phyloP scores from a whole-genome alignment of 1,284 basidiomycete species.

The Puccinia brachypodii region DNA sequence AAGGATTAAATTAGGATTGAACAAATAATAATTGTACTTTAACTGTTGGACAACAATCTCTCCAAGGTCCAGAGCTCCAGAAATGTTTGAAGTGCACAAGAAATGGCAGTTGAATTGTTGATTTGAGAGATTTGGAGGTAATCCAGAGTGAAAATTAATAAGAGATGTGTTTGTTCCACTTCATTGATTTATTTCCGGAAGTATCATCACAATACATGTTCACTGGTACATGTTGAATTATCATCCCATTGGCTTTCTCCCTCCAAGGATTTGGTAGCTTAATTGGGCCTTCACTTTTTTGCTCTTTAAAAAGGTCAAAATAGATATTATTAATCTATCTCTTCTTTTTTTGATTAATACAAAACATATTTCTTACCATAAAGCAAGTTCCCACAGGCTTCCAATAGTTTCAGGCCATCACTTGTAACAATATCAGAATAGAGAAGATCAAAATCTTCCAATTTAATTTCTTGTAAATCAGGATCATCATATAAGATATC shows the following conservation, averaged over 20 bases:
- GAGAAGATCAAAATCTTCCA: not conserved
- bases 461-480: not conserved
- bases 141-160: no score
- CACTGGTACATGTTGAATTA: not conserved
- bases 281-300: not conserved
- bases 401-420: not conserved
- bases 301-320: not conserved
- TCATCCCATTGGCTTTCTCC: not conserved
- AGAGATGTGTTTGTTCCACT: no score
- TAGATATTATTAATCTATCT: not conserved
- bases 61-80: not conserved
- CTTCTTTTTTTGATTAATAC: not conserved
- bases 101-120: not conserved
- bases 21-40: not conserved
- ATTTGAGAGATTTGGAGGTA: no score
- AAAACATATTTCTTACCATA: not conserved
- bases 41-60: not conserved
- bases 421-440: not conserved
- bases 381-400: not conserved
- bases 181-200: no score
- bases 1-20: not conserved
- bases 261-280: not conserved
- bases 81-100: not conserved
- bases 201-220: not conserved
- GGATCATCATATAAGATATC: not conserved